Evolutionary conservation across 1,139 yeast genomes (phyloP).

Genomic region (Taphrina flavorubra): DNA sequence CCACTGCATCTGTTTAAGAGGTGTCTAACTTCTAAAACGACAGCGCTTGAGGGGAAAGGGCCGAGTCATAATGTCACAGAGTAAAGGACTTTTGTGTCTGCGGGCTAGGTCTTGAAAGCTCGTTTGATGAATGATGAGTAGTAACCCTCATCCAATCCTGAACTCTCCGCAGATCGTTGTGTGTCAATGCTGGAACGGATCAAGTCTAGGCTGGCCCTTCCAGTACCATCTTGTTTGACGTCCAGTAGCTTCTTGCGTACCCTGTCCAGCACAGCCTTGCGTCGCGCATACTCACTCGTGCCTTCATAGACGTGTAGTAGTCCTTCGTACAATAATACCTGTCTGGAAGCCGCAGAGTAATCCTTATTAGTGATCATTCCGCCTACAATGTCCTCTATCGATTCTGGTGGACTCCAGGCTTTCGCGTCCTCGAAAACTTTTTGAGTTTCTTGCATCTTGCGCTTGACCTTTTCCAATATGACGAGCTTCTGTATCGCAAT

Average conservation of each 20-base stretch:
- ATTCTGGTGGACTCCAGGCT: slow-evolving; percentile 35
- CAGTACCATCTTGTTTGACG: slow-evolving; percentile 14
- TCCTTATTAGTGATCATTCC: slow-evolving; percentile 15
- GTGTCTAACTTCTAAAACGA: no score
- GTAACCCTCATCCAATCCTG: slow-evolving; percentile 17
- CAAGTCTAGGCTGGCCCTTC: slow-evolving; percentile 9
- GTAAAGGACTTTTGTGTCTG: neutral
- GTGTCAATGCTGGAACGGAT: slow-evolving; percentile 13
- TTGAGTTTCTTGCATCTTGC: slow-evolving; percentile 28
- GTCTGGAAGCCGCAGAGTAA: slow-evolving; percentile 10
- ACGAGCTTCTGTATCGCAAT: slow-evolving; percentile 29
- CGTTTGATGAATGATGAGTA: slow-evolving; percentile 9
- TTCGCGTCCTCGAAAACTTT: slow-evolving; percentile 25
- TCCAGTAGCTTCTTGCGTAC: slow-evolving; percentile 20
- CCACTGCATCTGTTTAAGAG: no score
- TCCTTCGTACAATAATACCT: slow-evolving; percentile 17
- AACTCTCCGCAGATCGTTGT: slow-evolving; percentile 16
- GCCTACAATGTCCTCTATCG: slow-evolving; percentile 26
- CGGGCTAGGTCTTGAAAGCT: slow-evolving; percentile 4
- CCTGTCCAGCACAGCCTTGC: slow-evolving; percentile 25
- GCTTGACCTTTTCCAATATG: slow-evolving; percentile 26
- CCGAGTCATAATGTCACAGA: neutral
- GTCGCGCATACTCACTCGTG: slow-evolving; percentile 33
- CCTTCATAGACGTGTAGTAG: slow-evolving; percentile 32
- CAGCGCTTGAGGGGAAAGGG: no score